phyloP scores from a whole-genome alignment of 1,284 basidiomycete genomes.

The Stygiomarasmius scandens region DNA sequence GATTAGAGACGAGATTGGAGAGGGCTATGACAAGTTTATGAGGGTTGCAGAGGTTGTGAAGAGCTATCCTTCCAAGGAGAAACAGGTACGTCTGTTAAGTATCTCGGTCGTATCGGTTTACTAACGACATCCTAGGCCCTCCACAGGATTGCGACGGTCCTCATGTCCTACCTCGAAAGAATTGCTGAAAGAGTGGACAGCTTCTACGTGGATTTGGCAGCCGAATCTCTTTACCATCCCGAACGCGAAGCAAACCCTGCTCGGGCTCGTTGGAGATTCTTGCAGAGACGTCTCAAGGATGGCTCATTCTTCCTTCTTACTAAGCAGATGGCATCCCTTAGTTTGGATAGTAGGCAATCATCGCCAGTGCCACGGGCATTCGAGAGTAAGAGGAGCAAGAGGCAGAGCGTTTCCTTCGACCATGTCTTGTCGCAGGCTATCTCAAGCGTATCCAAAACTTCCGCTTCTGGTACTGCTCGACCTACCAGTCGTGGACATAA shows the following conservation, averaged over 20 bases:
- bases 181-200: constrained; percentile 16
- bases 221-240: constrained; percentile 14
- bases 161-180: constrained; percentile 15
- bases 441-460: constrained; percentile 2
- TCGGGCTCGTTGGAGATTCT: constrained; percentile 14
- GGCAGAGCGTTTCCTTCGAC: constrained; percentile 20
- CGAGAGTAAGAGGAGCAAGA: constrained; percentile 20
- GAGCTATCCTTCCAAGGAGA: constrained; percentile 14
- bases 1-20: constrained; percentile 12
- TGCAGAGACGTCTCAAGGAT: constrained; percentile 15
- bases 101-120: background rate
- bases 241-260: constrained; percentile 12
- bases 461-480: background rate
- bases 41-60: constrained; percentile 12
- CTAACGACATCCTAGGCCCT: constrained; percentile 5
- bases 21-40: constrained; percentile 13
- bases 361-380: background rate
- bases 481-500: background rate
- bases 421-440: constrained; percentile 13
- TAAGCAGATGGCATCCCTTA: background rate
- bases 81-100: constrained; percentile 7
- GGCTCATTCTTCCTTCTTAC: constrained; percentile 19
- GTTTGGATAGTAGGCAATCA: background rate
- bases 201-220: constrained; percentile 16
- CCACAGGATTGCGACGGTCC: constrained; percentile 12